Conservation (phyloP, 306 rosid species). For the Cucurbita moschata region DNA sequence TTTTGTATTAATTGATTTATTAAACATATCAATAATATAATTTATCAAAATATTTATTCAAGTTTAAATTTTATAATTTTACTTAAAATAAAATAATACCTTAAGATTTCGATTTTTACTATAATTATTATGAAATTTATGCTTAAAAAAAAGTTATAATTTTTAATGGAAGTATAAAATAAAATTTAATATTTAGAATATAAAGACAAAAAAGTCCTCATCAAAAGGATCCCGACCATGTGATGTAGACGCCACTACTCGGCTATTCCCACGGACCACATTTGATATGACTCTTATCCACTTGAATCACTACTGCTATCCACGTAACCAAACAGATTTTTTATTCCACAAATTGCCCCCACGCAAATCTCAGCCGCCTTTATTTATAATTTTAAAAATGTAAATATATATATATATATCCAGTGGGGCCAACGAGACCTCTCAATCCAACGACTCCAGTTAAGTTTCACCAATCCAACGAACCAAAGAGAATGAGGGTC, state of each 20-base stretch:
- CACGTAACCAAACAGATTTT: neutral
- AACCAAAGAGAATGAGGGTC: neutral
- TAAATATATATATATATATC: neutral
- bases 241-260: neutral
- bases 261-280: neutral
- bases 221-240: neutral
- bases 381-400: neutral
- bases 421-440: neutral
- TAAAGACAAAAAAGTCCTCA: neutral
- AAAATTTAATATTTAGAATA: neutral
- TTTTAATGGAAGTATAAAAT: no score
- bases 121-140: no score
- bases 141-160: no score
- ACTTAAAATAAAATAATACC: no score
- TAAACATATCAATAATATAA: no score
- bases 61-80: no score
- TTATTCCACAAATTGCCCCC: no score
- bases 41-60: no score
- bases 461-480: neutral
- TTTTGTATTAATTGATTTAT: no score
- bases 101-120: no score
- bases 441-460: neutral
- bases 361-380: neutral
- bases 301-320: neutral
- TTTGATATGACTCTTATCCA: neutral